phyloP scores from a whole-genome alignment of 768 basidiomycete species.

The Boletellus sp. region DNA sequence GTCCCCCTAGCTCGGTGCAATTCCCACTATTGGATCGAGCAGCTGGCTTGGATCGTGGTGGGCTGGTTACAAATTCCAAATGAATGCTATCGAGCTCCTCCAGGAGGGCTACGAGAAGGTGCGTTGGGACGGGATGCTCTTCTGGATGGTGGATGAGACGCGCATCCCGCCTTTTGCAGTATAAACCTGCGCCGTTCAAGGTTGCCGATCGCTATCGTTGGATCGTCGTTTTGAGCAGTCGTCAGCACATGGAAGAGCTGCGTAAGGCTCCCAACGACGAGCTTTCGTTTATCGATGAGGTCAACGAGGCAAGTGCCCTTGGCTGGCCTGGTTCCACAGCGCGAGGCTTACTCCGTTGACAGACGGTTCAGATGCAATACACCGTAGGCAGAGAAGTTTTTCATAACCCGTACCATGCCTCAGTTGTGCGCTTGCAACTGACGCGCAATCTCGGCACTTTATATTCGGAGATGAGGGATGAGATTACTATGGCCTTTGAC shows the following conservation, averaged over 20 bases:
- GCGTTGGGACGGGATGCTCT: background rate
- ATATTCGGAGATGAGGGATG: conserved; percentile 25
- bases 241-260: conserved; percentile 37
- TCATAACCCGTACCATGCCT: conserved; percentile 30
- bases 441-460: conserved; percentile 39
- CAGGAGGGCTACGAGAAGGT: conserved; percentile 34
- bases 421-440: conserved; percentile 29
- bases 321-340: background rate
- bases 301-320: conserved; percentile 31
- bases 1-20: conserved; percentile 21
- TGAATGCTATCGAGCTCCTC: conserved; percentile 21
- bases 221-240: conserved; percentile 36
- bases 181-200: conserved; percentile 30
- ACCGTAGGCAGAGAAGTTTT: conserved; percentile 35
- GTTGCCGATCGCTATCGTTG: conserved; percentile 32
- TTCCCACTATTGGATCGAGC: conserved; percentile 31
- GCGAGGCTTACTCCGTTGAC: background rate
- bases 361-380: conserved; percentile 39
- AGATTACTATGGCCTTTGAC: conserved; percentile 39
- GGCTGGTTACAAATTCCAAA: conserved; percentile 16
- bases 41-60: conserved; percentile 27
- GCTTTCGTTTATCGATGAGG: conserved; percentile 35
- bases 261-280: conserved; percentile 37
- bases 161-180: conserved; percentile 12
- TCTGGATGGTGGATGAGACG: background rate